Base-by-base conservation (phyloP, 352 stramenopile species). In the Phytophthora litchii region DNA sequence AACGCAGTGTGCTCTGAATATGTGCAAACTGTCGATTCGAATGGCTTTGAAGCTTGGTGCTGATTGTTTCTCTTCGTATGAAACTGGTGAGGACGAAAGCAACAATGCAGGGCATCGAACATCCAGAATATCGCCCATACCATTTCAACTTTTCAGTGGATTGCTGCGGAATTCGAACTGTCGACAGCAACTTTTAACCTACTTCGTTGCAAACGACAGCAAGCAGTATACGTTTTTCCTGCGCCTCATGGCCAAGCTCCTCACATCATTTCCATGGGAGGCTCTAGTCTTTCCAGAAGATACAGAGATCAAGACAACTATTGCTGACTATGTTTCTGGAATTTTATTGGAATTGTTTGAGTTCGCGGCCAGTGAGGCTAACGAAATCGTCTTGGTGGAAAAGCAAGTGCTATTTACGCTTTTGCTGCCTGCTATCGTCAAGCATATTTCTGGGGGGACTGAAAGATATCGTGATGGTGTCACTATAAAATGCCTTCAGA, bases 201-300 rank as follows among this genome's bases (percentile, higher is more conserved):
- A 88, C 32, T 91, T 91, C 47, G 36, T 84, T 14, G 58, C 47
- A 31, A 89, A 87, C 21, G 68, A 83, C 57, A 70, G 60, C 48
- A 84, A 83, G 20, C 78, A 89, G 45, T 90, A 76, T 36, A 75
- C 76, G 0, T 88, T 88, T 65, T 91, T 92, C 53, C 44, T 91
- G 17, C 78, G 78, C 0, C 31, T 90, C 13, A 88, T 88, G 77
- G 52, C 74, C 8, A 91, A 85, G 56, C 56, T 92, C 32, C 64
- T 91, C 3, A 60, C 66, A 3, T 64, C 73, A 7, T 89, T 89
- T 65, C 56, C 76, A 11, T 62, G 73, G 12, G 72, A 89, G 25
- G 43, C 32, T 23, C 32, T 89, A 25, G 50, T 2, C 17, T 20
- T 63, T 19, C 57, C 46, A 7, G 64, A 68, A 19, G 55, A 50